Percentiles rank a stretch among this genome's conserved stretches.
phyloP scores from a whole-genome alignment of 805 yeast species.

The Hanseniaspora occidentalis region DNA sequence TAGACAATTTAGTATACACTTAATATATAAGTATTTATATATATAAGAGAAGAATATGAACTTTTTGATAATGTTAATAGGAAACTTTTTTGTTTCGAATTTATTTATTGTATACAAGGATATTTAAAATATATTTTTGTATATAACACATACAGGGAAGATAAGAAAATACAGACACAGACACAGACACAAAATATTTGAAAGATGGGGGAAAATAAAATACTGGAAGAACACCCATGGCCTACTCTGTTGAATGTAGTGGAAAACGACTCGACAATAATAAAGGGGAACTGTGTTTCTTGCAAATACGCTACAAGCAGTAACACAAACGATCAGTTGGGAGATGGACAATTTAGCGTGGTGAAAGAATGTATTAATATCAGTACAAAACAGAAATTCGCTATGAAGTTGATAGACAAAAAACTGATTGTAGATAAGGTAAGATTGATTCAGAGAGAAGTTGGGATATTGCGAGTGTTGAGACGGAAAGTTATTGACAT shows the following conservation, averaged over 20 bases:
- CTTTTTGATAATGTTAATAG: too few relatives aligned
- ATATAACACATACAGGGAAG: too few relatives aligned
- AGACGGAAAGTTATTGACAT: slow-evolving; percentile 17
- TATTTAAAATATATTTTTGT: too few relatives aligned
- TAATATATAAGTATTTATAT: too few relatives aligned
- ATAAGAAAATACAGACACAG: too few relatives aligned
- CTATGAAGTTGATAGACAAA: slow-evolving; percentile 31
- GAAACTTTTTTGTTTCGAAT: too few relatives aligned
- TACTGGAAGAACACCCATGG: too few relatives aligned
- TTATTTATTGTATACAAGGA: too few relatives aligned
- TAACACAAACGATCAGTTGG: slow-evolving; percentile 16
- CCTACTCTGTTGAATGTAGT: not conserved
- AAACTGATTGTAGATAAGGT: slow-evolving; percentile 17
- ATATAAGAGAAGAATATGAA: too few relatives aligned
- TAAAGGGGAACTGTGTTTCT: not conserved
- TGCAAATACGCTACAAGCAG: not conserved
- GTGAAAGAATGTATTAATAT: slow-evolving; percentile 38
- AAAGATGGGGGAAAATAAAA: too few relatives aligned
- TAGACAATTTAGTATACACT: too few relatives aligned
- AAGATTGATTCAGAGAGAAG: slow-evolving; percentile 44
- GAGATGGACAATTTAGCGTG: slow-evolving; percentile 37
- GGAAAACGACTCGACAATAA: not conserved
- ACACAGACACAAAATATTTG: too few relatives aligned
- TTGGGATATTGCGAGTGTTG: slow-evolving; percentile 32
- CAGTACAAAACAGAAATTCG: slow-evolving; percentile 31